Conservation (phyloP, 495 filamentous ascomycete genomes). For the Daldinia childiae region DNA sequence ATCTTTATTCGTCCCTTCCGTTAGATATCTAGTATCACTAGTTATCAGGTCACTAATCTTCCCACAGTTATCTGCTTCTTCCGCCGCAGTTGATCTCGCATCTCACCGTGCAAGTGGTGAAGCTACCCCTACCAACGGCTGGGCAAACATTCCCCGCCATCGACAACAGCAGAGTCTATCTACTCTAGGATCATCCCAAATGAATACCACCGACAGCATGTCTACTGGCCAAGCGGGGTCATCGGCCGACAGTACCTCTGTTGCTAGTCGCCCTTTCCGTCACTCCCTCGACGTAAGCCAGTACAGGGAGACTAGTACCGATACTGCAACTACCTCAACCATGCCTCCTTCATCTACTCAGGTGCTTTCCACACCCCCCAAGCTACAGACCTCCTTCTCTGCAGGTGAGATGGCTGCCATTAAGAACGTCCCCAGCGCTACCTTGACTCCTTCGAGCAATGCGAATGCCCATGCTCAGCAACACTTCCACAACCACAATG, state of each 20-base stretch:
- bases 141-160: slow-evolving; percentile 75
- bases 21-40: background rate
- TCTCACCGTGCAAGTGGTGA: slow-evolving; percentile 74
- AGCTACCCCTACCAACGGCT: slow-evolving; percentile 59
- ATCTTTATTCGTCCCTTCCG: slow-evolving; percentile 3
- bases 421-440: slow-evolving; percentile 60
- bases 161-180: slow-evolving; percentile 86
- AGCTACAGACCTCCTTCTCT: slow-evolving; percentile 87
- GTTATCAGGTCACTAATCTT: slow-evolving; percentile 29
- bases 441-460: slow-evolving; percentile 46
- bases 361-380: slow-evolving; percentile 65
- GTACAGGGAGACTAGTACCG: slow-evolving; percentile 47
- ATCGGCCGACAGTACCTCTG: slow-evolving; percentile 49
- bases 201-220: slow-evolving; percentile 46
- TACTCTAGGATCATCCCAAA: slow-evolving; percentile 60
- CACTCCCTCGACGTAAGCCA: slow-evolving; percentile 66
- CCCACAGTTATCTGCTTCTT: slow-evolving; percentile 75
- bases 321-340: slow-evolving; percentile 43
- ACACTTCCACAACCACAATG: slow-evolving; percentile 83
- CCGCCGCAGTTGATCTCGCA: slow-evolving; percentile 83
- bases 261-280: slow-evolving; percentile 59
- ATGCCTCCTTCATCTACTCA: slow-evolving; percentile 53
- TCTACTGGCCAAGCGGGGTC: slow-evolving; percentile 40
- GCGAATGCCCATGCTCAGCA: slow-evolving; percentile 77
- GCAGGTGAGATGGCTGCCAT: slow-evolving; percentile 89